Evolutionary conservation across 495 filamentous ascomycete genomes (phyloP).

Genomic region (Podospora comata): DNA sequence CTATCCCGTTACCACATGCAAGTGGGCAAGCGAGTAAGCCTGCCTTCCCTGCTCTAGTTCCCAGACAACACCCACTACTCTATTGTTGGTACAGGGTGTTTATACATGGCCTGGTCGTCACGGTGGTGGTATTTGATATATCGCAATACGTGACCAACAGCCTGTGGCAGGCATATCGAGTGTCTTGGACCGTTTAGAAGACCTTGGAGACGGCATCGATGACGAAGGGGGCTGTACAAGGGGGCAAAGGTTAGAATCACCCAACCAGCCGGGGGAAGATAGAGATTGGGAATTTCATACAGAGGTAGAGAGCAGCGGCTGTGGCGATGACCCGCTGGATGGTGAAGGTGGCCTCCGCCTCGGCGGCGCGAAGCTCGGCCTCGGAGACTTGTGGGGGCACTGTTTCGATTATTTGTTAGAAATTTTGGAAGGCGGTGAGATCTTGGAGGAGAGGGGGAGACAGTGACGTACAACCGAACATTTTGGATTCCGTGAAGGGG

Average conservation of each 20-base stretch:
- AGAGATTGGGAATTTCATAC: constrained; percentile 49
- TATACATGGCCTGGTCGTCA: constrained; percentile 3
- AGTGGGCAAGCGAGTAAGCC: neutral
- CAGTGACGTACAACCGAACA: neutral
- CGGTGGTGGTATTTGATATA: neutral
- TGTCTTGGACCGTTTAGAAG: constrained; percentile 48
- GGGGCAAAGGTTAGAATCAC: neutral
- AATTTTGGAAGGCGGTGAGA: neutral
- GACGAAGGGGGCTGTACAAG: constrained; percentile 71
- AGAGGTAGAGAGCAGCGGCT: constrained; percentile 73
- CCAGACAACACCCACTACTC: neutral
- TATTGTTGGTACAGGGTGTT: neutral
- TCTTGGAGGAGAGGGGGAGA: neutral
- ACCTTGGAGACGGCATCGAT: constrained; percentile 74
- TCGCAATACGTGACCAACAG: neutral
- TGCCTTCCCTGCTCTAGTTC: neutral
- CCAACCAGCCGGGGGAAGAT: neutral
- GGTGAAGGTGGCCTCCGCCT: constrained; percentile 66
- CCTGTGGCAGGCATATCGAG: neutral
- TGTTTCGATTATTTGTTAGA: constrained; percentile 31
- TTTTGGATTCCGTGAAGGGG: neutral
- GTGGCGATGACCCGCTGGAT: constrained; percentile 60
- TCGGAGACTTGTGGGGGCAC: constrained; percentile 46
- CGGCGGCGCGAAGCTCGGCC: constrained; percentile 60
- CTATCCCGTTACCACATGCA: neutral